Conservation (phyloP, 2,329 filamentous ascomycete genomes). For the Calonectria montana region DNA sequence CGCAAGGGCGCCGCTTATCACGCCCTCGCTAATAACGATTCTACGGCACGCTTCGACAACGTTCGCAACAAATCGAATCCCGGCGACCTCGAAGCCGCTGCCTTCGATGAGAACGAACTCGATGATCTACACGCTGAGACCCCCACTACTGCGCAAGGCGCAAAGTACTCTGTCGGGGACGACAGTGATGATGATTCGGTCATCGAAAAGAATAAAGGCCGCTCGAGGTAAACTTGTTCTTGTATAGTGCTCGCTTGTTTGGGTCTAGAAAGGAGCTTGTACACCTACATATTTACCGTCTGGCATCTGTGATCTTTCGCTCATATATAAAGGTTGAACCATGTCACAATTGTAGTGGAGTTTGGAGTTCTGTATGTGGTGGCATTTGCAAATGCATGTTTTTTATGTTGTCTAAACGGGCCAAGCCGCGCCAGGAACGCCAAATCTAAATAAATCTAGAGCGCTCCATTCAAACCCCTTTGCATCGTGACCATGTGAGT, state of each 20-base stretch:
- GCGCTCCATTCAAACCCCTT: slow-evolving; percentile 36
- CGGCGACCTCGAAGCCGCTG: slow-evolving; percentile 70
- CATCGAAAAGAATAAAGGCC: slow-evolving; percentile 28
- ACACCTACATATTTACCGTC: slow-evolving; percentile 7
- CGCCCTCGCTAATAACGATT: slow-evolving; percentile 56
- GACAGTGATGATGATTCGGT: slow-evolving; percentile 50
- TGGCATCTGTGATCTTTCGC: slow-evolving; percentile 18
- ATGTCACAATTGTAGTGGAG: slow-evolving; percentile 27
- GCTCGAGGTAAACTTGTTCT: slow-evolving; percentile 8
- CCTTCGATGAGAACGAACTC: slow-evolving; percentile 75
- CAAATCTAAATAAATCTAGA: slow-evolving; percentile 38
- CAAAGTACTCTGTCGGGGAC: slow-evolving; percentile 69
- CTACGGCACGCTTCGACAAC: slow-evolving; percentile 53
- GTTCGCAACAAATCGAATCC: slow-evolving; percentile 59
- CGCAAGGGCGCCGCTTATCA: slow-evolving; percentile 67
- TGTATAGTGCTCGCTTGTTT: not conserved
- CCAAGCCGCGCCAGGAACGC: slow-evolving; percentile 39
- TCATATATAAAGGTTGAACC: slow-evolving; percentile 28
- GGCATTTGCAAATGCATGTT: slow-evolving; percentile 27
- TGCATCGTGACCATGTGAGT: slow-evolving; percentile 30
- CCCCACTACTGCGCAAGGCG: slow-evolving; percentile 55
- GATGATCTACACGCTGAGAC: slow-evolving; percentile 68
- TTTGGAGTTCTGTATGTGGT: slow-evolving; percentile 30
- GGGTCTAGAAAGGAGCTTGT: not conserved
- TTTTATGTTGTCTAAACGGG: slow-evolving; percentile 38